Evolutionary conservation across 352 stramenopile species (phyloP).

Genomic region (Phytophthora pistaciae): DNA sequence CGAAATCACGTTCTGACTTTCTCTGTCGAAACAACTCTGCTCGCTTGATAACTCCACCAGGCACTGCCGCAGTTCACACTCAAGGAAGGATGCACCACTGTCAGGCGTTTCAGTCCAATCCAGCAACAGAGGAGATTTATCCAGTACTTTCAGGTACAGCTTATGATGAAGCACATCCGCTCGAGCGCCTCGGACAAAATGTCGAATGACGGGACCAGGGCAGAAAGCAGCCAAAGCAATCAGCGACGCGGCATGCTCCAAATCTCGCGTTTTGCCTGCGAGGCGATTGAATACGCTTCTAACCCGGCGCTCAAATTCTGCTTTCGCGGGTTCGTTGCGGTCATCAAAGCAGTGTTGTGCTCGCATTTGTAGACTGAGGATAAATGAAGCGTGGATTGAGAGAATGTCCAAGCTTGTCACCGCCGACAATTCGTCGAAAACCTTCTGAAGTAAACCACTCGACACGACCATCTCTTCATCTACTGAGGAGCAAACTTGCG

Average conservation of each 20-base stretch:
- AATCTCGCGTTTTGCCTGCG: constrained; percentile 22
- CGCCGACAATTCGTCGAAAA: constrained; percentile 33
- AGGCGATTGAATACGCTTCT: constrained; percentile 47
- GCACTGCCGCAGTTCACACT: constrained; percentile 32
- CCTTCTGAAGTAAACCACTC: constrained; percentile 26
- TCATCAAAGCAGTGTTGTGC: constrained; percentile 16
- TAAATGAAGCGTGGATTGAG: constrained; percentile 38
- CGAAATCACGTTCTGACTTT: constrained; percentile 33
- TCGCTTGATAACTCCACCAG: constrained; percentile 31
- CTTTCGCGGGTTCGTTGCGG: constrained; percentile 2
- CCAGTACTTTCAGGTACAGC: constrained; percentile 36
- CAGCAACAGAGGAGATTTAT: constrained; percentile 38
- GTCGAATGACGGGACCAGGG: constrained; percentile 34
- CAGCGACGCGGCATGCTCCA: constrained; percentile 24
- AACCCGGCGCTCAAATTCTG: constrained; percentile 29
- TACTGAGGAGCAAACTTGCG: constrained; percentile 4
- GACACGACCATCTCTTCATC: neutral
- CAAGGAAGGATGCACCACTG: constrained; percentile 12
- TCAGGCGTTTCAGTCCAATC: constrained; percentile 30
- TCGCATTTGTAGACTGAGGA: constrained; percentile 42
- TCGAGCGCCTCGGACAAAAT: constrained; percentile 33
- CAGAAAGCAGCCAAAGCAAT: constrained; percentile 39
- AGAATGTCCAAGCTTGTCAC: constrained; percentile 21
- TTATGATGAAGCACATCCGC: constrained; percentile 26
- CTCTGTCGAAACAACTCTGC: constrained; percentile 33